Percentiles rank a stretch among this genome's conserved stretches.
phyloP scores from a whole-genome alignment of 305 asterid genomes.

The Solanum hybrid region DNA sequence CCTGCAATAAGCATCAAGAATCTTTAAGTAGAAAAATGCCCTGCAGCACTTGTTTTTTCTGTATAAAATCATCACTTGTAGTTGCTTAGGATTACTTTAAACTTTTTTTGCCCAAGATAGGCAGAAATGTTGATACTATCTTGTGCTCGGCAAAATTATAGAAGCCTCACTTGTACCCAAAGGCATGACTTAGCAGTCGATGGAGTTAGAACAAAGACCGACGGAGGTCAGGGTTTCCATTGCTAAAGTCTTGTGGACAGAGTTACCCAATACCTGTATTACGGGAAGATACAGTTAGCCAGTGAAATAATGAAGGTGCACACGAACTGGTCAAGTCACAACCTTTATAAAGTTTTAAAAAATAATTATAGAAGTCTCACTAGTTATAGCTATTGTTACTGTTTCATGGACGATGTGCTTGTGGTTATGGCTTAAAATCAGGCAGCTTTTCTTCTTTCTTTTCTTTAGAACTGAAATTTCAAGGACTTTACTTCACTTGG shows the following conservation, averaged over 20 bases:
- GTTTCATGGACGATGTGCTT: not conserved
- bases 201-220: not conserved
- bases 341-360: not conserved
- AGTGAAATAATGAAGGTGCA: not conserved
- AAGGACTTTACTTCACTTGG: not conserved
- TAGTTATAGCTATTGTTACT: not conserved
- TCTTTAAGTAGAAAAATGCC: not conserved
- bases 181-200: not conserved
- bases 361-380: not conserved
- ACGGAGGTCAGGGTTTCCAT: not conserved
- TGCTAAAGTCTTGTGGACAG: not conserved
- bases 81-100: not conserved
- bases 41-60: not conserved
- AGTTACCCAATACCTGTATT: not conserved
- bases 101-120: not conserved
- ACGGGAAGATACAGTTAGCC: not conserved
- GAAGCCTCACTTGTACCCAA: not conserved
- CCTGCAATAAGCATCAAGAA: not conserved
- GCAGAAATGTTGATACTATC: not conserved
- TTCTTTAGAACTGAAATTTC: not conserved
- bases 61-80: not conserved
- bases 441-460: not conserved
- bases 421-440: not conserved
- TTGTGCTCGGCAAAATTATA: not conserved
- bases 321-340: not conserved